These are phyloP conservation scores for Castanea crenata DNA, from an alignment of 306 rosid species.

Conservation along the genomic window DNA sequence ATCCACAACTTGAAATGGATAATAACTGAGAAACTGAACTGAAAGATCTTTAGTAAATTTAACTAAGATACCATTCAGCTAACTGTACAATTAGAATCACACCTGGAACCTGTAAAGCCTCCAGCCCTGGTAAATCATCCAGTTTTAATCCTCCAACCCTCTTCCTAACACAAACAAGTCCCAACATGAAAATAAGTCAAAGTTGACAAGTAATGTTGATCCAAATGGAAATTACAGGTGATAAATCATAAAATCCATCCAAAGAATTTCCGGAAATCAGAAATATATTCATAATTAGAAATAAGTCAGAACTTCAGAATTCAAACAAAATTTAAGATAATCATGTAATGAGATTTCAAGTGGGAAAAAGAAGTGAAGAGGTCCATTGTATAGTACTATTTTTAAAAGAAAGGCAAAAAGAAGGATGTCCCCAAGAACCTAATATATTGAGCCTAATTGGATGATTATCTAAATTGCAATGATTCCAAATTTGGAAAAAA, in stretches of 20 bases:
- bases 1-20: constrained; percentile 13
- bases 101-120: constrained; percentile 91
- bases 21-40: constrained; percentile 5
- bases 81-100: constrained; percentile 17
- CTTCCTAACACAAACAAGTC: constrained; percentile 54
- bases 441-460: background rate
- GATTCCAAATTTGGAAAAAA: background rate
- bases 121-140: constrained; percentile 88
- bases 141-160: constrained; percentile 90
- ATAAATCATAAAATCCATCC: background rate
- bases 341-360: background rate
- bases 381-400: too few species aligned
- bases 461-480: background rate
- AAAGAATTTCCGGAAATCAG: background rate
- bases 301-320: background rate
- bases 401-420: background rate
- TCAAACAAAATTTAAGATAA: background rate
- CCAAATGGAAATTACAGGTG: background rate
- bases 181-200: constrained; percentile 9
- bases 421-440: background rate
- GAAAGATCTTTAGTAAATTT: background rate
- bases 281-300: background rate
- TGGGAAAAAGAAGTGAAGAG: background rate
- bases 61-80: background rate
- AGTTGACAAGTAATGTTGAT: constrained; percentile 13